Evolutionary conservation across 75 land plant species (phyloP).

Genomic region (Chamaecyparis obtusa): DNA sequence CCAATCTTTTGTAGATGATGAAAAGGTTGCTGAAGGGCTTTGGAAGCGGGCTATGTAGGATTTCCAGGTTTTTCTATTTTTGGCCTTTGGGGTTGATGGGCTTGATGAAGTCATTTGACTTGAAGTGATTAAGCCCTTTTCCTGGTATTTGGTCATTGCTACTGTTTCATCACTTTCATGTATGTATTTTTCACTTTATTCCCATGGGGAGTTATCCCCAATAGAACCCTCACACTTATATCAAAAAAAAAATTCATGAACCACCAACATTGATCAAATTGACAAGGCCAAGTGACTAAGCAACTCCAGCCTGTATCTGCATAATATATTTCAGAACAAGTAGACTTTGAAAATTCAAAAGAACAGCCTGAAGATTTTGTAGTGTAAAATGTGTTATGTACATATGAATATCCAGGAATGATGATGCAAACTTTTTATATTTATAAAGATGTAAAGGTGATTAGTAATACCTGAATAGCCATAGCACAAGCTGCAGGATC

Average conservation of each 20-base stretch:
- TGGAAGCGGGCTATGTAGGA: too few species aligned
- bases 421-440: not conserved
- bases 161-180: too few species aligned
- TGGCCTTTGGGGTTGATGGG: too few species aligned
- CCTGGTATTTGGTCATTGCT: too few species aligned
- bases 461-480: constrained; percentile 57
- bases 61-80: too few species aligned
- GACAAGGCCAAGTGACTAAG: not conserved
- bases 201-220: too few species aligned
- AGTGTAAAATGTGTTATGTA: not conserved
- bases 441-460: not conserved
- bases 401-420: not conserved
- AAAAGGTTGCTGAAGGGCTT: too few species aligned
- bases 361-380: not conserved
- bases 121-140: too few species aligned
- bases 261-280: not conserved
- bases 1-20: too few species aligned
- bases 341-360: not conserved
- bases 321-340: not conserved
- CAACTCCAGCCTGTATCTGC: not conserved
- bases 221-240: too few species aligned
- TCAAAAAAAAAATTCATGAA: not conserved
- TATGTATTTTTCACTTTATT: too few species aligned
- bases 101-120: too few species aligned
- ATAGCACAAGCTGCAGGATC: constrained; percentile 57